phyloP scores from a whole-genome alignment of 1,139 yeast species.

The Hyphopichia wangnamkhiaoensis region DNA sequence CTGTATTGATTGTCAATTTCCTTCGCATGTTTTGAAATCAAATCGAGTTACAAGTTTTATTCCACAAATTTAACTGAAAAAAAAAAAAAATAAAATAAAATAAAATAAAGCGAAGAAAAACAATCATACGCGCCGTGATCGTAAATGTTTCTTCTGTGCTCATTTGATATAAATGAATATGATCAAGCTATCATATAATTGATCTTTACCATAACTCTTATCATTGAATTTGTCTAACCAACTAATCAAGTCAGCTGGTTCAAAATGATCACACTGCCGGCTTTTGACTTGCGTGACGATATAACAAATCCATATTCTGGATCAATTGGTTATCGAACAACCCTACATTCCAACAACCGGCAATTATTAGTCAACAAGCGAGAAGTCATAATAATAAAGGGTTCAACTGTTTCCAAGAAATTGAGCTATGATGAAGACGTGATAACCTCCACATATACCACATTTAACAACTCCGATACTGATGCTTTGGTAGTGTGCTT shows the following conservation, averaged over 20 bases:
- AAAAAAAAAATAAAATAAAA: too few relatives aligned
- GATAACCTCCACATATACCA: conserved; percentile 50
- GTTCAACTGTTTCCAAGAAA: conserved; percentile 49
- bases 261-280: conserved; percentile 11
- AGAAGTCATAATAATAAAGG: conserved; percentile 30
- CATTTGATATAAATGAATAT: too few relatives aligned
- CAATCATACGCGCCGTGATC: not conserved
- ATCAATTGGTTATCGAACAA: conserved; percentile 15
- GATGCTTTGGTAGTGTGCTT: conserved; percentile 52
- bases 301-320: conserved; percentile 18
- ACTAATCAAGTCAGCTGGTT: not conserved
- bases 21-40: too few relatives aligned
- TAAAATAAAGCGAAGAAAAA: too few relatives aligned
- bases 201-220: too few relatives aligned
- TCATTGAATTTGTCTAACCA: too few relatives aligned
- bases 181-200: too few relatives aligned
- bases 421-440: conserved; percentile 51
- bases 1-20: too few relatives aligned
- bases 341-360: conserved; percentile 29
- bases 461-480: conserved; percentile 23
- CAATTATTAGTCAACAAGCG: conserved; percentile 27
- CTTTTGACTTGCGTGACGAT: conserved; percentile 14
- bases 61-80: too few relatives aligned
- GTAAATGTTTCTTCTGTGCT: not conserved
- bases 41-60: too few relatives aligned